phyloP scores from a whole-genome alignment of 768 basidiomycete genomes.

The Termitomyces sp. region DNA sequence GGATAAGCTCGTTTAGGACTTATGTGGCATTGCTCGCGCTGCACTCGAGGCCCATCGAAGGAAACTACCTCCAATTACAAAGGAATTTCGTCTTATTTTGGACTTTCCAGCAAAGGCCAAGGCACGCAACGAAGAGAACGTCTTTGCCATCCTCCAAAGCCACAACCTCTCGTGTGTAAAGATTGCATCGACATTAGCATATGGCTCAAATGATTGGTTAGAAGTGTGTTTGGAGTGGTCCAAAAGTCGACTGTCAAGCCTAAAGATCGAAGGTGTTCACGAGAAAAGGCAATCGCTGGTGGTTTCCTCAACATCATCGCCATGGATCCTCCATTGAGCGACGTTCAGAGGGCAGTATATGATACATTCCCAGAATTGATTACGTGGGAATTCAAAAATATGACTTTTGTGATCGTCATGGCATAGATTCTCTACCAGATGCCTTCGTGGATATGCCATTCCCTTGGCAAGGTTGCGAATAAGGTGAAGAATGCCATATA shows the following conservation, averaged over 20 bases:
- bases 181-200: slow-evolving; percentile 10
- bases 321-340: neutral
- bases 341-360: neutral
- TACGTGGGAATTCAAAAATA: slow-evolving; percentile 16
- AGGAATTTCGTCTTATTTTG: neutral
- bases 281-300: slow-evolving; percentile 6
- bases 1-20: neutral
- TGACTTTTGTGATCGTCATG: neutral
- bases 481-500: neutral
- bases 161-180: neutral
- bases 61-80: neutral
- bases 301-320: slow-evolving; percentile 5
- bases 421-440: neutral
- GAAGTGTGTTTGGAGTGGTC: neutral
- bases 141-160: neutral
- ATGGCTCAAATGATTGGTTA: neutral
- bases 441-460: neutral
- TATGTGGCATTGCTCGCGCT: neutral
- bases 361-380: slow-evolving; percentile 6
- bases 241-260: neutral
- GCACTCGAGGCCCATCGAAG: neutral
- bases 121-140: neutral
- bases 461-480: slow-evolving; percentile 7
- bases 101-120: neutral
- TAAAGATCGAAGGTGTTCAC: neutral